Evolutionary conservation across 768 basidiomycete genomes (phyloP), one percentile per base, ranked within the genome.

Genomic region (Boletus tylopilopsis): DNA sequence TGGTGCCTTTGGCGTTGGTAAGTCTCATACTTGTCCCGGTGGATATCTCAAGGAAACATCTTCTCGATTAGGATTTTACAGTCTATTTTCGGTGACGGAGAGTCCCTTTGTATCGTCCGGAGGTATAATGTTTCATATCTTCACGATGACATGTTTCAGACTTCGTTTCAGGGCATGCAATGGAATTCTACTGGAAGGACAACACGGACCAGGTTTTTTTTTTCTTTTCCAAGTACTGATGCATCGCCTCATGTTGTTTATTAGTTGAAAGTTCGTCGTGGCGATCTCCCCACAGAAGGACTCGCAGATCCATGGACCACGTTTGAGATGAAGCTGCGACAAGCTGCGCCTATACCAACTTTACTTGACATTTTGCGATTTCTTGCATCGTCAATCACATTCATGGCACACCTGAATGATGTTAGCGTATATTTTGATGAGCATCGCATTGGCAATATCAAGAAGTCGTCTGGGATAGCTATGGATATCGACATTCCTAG

Each of bases 341-440:
- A 94, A 59, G 79, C 85, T 1, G 71, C 74, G 2, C 80, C 89
- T 0, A 82, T 94, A 36, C 90, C 89, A 0, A 74, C 79, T 19
- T 75, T 85, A 5, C 87, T 92, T 47, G 91, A 95, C 53, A 82
- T 98, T 53, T 80, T 87, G n/a, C 81, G 87, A 18, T 96, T 98
- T 66, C 76, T 98, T 18, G 77, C 85, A 23, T 92, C 92, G 5
- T 90, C 88, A 1, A 83, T 98, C 42, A 93, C 93, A 0, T 98
- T 98, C 71, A 96, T 95, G 86, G 71, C 76, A 3, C 76, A 82
- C 51, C 75, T 98, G 8, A 71, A 73, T 13, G 76, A 84, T 63
- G 81, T 96, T 42, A 82, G 79, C 55, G 78, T 97, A 18, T 90
- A 79, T 64, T 79, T 95, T 32, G 84, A 96, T 59, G 81, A 83